phyloP scores from a whole-genome alignment of 176 grass and related monocot genomes.

The Phoenix dactylifera region DNA sequence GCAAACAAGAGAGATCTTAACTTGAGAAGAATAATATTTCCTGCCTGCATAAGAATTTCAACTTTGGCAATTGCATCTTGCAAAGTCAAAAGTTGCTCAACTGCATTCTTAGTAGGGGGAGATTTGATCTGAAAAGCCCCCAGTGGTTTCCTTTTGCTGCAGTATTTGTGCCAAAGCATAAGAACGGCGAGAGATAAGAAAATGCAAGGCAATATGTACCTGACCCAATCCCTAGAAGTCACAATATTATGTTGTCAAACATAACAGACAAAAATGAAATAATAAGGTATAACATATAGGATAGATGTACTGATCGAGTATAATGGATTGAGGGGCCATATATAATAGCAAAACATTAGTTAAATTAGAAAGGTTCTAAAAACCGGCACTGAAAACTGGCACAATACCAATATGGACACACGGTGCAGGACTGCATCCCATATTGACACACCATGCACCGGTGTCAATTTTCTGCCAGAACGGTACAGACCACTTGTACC shows the following conservation, averaged over 20 bases:
- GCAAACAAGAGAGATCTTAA: slow-evolving; percentile 63
- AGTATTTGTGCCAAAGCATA: slow-evolving; percentile 57
- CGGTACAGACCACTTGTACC: too few relatives aligned
- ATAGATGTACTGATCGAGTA: too few relatives aligned
- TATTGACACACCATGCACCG: too few relatives aligned
- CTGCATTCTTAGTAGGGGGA: slow-evolving; percentile 62
- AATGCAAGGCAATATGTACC: slow-evolving; percentile 30
- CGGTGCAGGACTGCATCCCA: too few relatives aligned
- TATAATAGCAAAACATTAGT: too few relatives aligned
- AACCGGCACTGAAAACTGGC: too few relatives aligned
- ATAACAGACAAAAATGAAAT: not conserved
- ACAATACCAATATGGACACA: too few relatives aligned
- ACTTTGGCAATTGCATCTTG: slow-evolving; percentile 60
- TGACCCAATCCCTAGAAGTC: slow-evolving; percentile 43
- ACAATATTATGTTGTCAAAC: not conserved
- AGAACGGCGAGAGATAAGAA: slow-evolving; percentile 37
- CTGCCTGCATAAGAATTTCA: slow-evolving; percentile 44
- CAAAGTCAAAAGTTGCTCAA: slow-evolving; percentile 61
- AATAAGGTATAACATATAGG: not conserved
- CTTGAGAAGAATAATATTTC: slow-evolving; percentile 77
- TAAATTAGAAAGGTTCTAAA: too few relatives aligned
- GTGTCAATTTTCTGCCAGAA: too few relatives aligned
- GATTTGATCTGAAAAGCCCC: slow-evolving; percentile 53
- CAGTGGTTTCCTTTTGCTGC: slow-evolving; percentile 31
- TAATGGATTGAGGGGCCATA: too few relatives aligned